phyloP scores from a whole-genome alignment of 2,329 filamentous ascomycete species.

The Aphanocladium album region DNA sequence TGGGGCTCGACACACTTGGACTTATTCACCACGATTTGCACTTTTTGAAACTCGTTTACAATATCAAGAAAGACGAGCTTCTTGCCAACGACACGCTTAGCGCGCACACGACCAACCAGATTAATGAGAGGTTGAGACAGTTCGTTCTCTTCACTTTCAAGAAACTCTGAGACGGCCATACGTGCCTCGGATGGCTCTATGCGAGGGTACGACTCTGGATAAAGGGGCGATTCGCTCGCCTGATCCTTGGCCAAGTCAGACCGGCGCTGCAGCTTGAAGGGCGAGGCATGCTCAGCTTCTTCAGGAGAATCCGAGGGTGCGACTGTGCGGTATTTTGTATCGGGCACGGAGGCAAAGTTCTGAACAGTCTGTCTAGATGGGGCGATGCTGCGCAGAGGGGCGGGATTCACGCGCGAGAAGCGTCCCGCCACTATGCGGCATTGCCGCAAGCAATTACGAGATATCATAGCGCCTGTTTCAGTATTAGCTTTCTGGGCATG shows the following conservation, averaged over 20 bases:
- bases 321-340: constrained; percentile 11
- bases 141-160: constrained; percentile 23
- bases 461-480: constrained; percentile 32
- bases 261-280: constrained; percentile 33
- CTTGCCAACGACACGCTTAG: constrained; percentile 65
- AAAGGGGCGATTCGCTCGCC: constrained; percentile 30
- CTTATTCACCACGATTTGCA: constrained; percentile 75
- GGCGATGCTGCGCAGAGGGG: neutral
- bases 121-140: constrained; percentile 25
- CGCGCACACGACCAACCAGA: constrained; percentile 61
- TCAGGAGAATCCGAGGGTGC: constrained; percentile 18
- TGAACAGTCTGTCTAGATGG: constrained; percentile 4
- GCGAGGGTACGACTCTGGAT: constrained; percentile 31
- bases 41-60: constrained; percentile 61
- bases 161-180: constrained; percentile 31
- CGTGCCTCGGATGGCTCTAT: constrained; percentile 23
- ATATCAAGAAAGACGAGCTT: constrained; percentile 84
- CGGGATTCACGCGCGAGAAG: neutral
- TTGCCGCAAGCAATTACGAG: constrained; percentile 32
- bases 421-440: constrained; percentile 21
- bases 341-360: constrained; percentile 6
- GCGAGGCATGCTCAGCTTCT: constrained; percentile 24
- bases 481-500: constrained; percentile 16
- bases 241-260: constrained; percentile 28
- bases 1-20: constrained; percentile 37